Percentiles rank a stretch among this genome's conserved stretches.
These are phyloP conservation scores for Lactifluus subvellereus DNA, from an alignment of 768 basidiomycete genomes.

Conservation along the genomic window DNA sequence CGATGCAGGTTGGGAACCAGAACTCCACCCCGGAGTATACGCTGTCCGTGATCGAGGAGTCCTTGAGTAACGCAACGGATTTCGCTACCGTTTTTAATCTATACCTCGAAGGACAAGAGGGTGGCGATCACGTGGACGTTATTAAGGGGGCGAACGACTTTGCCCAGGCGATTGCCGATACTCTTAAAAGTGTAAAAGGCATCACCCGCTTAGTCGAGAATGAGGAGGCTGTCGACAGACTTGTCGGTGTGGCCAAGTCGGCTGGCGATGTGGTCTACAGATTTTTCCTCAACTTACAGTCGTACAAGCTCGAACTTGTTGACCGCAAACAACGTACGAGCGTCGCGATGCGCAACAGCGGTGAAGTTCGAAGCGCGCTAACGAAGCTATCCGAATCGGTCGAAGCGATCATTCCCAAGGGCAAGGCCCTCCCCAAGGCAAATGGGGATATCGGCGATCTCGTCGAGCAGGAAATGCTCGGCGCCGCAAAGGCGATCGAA, in stretches of 20 bases:
- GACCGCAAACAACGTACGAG: conserved; percentile 69
- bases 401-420: conserved; percentile 82
- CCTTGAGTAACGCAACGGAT: conserved; percentile 88
- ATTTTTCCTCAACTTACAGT: conserved; percentile 94
- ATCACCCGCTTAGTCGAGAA: conserved; percentile 88
- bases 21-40: conserved; percentile 99
- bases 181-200: conserved; percentile 90
- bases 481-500: conserved; percentile 91
- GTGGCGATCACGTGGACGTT: conserved; percentile 95
- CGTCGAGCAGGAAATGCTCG: conserved; percentile 94
- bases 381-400: conserved; percentile 82
- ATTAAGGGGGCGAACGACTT: conserved; percentile 97
- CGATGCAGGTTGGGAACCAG: conserved; percentile 87
- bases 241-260: conserved; percentile 73
- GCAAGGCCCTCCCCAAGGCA: conserved; percentile 64
- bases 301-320: conserved; percentile 85
- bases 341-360: conserved; percentile 84
- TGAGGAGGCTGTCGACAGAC: conserved; percentile 89
- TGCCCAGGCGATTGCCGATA: conserved; percentile 88
- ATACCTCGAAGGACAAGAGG: conserved; percentile 77
- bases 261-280: conserved; percentile 86
- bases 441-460: conserved; percentile 95
- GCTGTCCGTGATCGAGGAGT: conserved; percentile 97
- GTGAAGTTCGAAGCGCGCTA: conserved; percentile 76
- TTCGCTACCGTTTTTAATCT: conserved; percentile 94